Evolutionary conservation across 1,139 yeast genomes (phyloP).

Genomic region (Zygotorulaspora mrakii): DNA sequence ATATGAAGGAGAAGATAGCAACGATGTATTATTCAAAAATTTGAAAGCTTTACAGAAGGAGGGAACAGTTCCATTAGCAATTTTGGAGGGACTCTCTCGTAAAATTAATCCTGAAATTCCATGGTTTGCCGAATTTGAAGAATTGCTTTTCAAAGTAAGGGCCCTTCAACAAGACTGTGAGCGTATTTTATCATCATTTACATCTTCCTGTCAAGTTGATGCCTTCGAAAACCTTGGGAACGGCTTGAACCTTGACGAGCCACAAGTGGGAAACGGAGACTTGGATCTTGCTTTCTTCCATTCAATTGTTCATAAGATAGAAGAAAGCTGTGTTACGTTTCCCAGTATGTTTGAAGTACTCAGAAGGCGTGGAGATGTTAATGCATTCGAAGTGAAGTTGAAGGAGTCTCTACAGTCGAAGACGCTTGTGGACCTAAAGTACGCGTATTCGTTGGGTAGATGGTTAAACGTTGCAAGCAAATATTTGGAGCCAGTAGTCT

Average conservation of each 20-base stretch:
- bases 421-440: constrained; percentile 9
- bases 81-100: constrained; percentile 2
- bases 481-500: constrained; percentile 10
- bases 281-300: constrained; percentile 9
- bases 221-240: constrained; percentile 8
- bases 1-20: neutral
- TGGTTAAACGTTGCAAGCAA: constrained; percentile 13
- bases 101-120: neutral
- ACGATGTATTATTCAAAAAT: constrained; percentile 6
- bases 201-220: too few relatives aligned
- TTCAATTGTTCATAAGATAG: constrained; percentile 8
- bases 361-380: constrained; percentile 6
- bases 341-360: constrained; percentile 16
- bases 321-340: constrained; percentile 16
- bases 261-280: constrained; percentile 7
- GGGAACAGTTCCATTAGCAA: constrained; percentile 45
- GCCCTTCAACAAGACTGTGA: constrained; percentile 12
- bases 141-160: constrained; percentile 5
- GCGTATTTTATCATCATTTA: neutral
- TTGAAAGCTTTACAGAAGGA: constrained; percentile 48
- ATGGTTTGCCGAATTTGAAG: constrained; percentile 1
- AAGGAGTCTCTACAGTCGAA: constrained; percentile 6
- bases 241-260: constrained; percentile 12
- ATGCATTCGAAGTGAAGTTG: constrained; percentile 13
- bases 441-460: constrained; percentile 12